phyloP scores from a whole-genome alignment of 441 rosid species.

The Populus hybrid region DNA sequence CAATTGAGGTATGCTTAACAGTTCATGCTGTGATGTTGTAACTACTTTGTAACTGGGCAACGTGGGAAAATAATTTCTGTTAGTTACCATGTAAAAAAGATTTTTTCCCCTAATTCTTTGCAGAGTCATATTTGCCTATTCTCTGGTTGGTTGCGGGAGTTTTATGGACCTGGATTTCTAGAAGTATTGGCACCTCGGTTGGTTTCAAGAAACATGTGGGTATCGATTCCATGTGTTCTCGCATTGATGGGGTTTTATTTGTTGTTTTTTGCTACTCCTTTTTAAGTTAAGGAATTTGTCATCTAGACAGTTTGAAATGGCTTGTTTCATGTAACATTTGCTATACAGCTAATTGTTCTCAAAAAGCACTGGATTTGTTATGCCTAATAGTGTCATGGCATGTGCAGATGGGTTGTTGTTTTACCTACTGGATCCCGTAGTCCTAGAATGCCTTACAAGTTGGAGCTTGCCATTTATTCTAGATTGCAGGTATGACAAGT shows the following conservation, averaged over 20 bases:
- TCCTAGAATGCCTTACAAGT: constrained; percentile 64
- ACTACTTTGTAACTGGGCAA: not conserved
- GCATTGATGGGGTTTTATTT: constrained; percentile 5
- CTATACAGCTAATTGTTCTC: not conserved
- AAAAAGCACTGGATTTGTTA: not conserved
- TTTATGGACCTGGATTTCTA: constrained; percentile 79
- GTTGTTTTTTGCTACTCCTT: not conserved
- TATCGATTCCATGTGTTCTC: constrained; percentile 18
- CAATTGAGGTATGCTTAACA: constrained; percentile 62
- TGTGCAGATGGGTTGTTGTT: constrained; percentile 83
- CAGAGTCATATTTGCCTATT: constrained; percentile 79
- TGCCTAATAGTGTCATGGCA: constrained; percentile 13
- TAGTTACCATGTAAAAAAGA: not conserved
- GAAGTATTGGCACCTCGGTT: constrained; percentile 79
- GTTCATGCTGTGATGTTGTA: not conserved
- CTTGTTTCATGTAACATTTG: not conserved
- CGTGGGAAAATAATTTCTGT: not conserved
- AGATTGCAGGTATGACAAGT: constrained; percentile 54
- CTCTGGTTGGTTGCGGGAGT: constrained; percentile 93
- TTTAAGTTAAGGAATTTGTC: not conserved
- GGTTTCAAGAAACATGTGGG: constrained; percentile 85
- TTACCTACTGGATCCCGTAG: constrained; percentile 81
- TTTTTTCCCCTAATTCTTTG: constrained; percentile 16
- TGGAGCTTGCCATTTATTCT: constrained; percentile 82
- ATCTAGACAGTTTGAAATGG: constrained; percentile 14